Base-by-base conservation (phyloP, 1,284 basidiomycete genomes). In the Fomes fomentarius region DNA sequence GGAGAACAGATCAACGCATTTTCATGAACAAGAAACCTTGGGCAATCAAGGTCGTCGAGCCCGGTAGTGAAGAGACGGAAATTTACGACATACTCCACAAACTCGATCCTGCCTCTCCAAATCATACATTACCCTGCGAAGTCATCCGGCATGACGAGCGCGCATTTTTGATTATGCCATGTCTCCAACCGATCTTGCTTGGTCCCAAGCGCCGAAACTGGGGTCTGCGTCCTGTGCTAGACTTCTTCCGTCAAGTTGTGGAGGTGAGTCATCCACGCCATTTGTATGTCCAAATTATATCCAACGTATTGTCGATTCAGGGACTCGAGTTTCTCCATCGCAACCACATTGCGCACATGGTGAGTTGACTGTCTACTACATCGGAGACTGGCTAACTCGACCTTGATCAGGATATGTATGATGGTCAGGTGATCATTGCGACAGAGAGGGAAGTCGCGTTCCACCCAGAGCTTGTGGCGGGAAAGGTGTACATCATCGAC, bases 401-500 rank as follows among this genome's bases (percentile, higher is more conserved):
- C 15, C 21, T 17, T 12, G 1, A 12, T 24, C 4, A 40, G 38
- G 38, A 40, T 15, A 4, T 40, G 21, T 40, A 40, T 17, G 11
- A 12, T 11, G 11, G 22, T 12, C n/a, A 40, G 6, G 5, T 40
- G n/a, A 14, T 40, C 21, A 24, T 40, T 11, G 38, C 38, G 8
- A 40, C 21, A 12, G 38, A 40, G 4, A 3, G 22, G 19, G 8
- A 40, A 4, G 21, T 40, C 10, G 8, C 38, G 11, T 6, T 11
- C 21, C 19, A 40, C 15, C 19, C n/a, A 17, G 14, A 37, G 3
- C 2, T 47, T 3, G 33, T 37, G n/a, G 21, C 9, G 15, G 21
- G 33, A 19, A 47, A 47, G 25, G 45, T 47, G 14, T 47, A 47
- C 34, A 47, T 47, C 33, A 37, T 47, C 24, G 45, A 47, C 22